These are phyloP conservation scores for Isabelozyma rhagii DNA, from an alignment of 805 yeast genomes.

Conservation along the genomic window DNA sequence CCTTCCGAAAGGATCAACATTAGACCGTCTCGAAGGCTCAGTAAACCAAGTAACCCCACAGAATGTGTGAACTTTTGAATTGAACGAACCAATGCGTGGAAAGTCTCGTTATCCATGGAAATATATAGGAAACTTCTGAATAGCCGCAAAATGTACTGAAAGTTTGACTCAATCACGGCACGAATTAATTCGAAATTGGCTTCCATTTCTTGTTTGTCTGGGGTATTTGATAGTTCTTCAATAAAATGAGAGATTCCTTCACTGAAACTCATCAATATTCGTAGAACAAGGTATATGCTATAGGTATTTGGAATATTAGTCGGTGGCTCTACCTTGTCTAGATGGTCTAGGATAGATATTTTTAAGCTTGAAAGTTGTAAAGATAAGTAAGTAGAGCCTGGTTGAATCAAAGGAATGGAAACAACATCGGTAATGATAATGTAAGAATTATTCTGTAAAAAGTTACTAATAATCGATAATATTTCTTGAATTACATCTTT, in stretches of 20 bases:
- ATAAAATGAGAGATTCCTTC: constrained; percentile 67
- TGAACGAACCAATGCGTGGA: constrained; percentile 64
- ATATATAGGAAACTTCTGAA: constrained; percentile 52
- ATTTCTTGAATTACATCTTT: constrained; percentile 61
- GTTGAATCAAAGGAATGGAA: constrained; percentile 9
- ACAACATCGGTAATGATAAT: constrained; percentile 14
- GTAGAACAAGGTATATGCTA: constrained; percentile 50
- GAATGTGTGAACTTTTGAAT: constrained; percentile 81
- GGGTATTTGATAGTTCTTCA: constrained; percentile 33
- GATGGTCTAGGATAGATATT: constrained; percentile 62
- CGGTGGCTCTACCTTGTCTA: constrained; percentile 83
- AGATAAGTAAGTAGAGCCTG: constrained; percentile 28
- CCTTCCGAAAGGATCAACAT: constrained; percentile 25
- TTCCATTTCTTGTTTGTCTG: constrained; percentile 22
- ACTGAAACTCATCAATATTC: constrained; percentile 50
- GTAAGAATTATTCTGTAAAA: constrained; percentile 15
- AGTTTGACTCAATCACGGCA: constrained; percentile 25
- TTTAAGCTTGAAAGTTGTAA: constrained; percentile 44
- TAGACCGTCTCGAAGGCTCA: constrained; percentile 53
- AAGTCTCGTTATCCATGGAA: constrained; percentile 66
- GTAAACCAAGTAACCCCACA: constrained; percentile 67
- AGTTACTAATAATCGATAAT: constrained; percentile 29
- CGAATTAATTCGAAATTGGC: constrained; percentile 34
- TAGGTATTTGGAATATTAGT: constrained; percentile 57
- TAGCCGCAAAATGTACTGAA: constrained; percentile 22